A percentile compares a stretch with the other conserved stretches of the same genome.
Evolutionary conservation across 805 yeast genomes (phyloP).

Genomic region (Cyberlindnera galapagoensis): DNA sequence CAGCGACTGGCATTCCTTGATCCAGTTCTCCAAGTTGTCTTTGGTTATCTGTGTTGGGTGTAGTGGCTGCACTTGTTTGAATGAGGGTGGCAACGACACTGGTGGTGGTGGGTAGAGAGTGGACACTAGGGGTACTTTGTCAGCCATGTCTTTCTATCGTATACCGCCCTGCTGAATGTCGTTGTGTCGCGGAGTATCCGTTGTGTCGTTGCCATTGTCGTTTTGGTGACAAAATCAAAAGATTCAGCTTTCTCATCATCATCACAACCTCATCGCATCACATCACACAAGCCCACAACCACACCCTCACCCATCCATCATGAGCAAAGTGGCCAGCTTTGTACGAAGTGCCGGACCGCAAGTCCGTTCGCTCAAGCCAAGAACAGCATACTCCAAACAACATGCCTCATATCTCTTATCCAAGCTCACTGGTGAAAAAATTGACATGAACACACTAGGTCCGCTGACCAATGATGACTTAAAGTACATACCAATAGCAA

Average conservation of each 20-base stretch:
- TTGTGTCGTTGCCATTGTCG: no score
- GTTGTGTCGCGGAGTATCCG: no score
- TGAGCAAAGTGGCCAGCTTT: no score
- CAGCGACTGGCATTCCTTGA: constrained; percentile 27
- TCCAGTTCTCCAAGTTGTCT: constrained; percentile 27
- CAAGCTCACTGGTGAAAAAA: constrained; percentile 16
- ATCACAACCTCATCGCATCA: not conserved
- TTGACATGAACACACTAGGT: constrained; percentile 25
- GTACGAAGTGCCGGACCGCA: no score
- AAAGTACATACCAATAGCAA: constrained; percentile 27
- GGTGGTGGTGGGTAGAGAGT: constrained; percentile 46
- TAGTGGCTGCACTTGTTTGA: constrained; percentile 30
- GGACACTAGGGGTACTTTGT: constrained; percentile 53
- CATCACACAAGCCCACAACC: not conserved
- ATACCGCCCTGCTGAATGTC: no score
- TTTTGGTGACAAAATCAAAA: no score
- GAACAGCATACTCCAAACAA: constrained; percentile 15
- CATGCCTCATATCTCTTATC: constrained; percentile 21
- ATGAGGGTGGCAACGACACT: constrained; percentile 44
- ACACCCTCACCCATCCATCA: not conserved
- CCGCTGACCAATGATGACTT: constrained; percentile 31
- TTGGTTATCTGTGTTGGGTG: constrained; percentile 27
- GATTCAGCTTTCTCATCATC: no score
- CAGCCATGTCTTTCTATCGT: no score
- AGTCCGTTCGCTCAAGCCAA: not conserved